A percentile compares a stretch with the other conserved stretches of the same genome.
Conservation (phyloP, 106 monocot species). For the Dendrobium nobile region DNA sequence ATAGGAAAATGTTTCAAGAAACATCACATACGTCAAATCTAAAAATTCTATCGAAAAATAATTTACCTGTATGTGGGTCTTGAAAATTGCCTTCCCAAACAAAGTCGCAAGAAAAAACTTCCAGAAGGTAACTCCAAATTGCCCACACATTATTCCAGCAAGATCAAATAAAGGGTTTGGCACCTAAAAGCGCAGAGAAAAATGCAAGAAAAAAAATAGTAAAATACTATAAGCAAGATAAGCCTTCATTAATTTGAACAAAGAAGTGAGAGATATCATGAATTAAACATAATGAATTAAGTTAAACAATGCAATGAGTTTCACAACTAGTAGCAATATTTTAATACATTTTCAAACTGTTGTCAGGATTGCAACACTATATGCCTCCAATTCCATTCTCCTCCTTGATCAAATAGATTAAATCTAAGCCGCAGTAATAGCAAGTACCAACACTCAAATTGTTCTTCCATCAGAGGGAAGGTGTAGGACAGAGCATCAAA, state of each 20-base stretch:
- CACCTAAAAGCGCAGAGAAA: conserved; percentile 28
- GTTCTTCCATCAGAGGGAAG: too few relatives aligned
- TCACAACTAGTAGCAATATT: neutral
- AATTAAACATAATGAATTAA: too few relatives aligned
- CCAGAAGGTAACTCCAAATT: conserved; percentile 84
- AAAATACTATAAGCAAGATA: neutral
- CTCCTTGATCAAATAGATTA: neutral
- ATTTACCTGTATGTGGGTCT: conserved; percentile 73
- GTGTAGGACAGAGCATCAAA: too few relatives aligned
- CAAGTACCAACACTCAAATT: too few relatives aligned
- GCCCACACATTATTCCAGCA: conserved; percentile 88
- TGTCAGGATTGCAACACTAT: neutral
- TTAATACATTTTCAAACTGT: neutral
- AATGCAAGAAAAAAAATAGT: neutral
- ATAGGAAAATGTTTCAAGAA: neutral
- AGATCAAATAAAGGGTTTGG: conserved; percentile 94
- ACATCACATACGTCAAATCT: neutral
- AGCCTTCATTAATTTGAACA: neutral
- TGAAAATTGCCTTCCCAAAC: conserved; percentile 78
- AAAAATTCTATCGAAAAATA: neutral
- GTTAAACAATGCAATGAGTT: neutral
- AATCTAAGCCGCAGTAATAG: neutral
- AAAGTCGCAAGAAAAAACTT: conserved; percentile 83
- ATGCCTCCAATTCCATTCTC: too few relatives aligned
- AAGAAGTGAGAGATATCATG: neutral